phyloP scores from a whole-genome alignment of 495 filamentous ascomycete species.

The Acidomyces sp. region DNA sequence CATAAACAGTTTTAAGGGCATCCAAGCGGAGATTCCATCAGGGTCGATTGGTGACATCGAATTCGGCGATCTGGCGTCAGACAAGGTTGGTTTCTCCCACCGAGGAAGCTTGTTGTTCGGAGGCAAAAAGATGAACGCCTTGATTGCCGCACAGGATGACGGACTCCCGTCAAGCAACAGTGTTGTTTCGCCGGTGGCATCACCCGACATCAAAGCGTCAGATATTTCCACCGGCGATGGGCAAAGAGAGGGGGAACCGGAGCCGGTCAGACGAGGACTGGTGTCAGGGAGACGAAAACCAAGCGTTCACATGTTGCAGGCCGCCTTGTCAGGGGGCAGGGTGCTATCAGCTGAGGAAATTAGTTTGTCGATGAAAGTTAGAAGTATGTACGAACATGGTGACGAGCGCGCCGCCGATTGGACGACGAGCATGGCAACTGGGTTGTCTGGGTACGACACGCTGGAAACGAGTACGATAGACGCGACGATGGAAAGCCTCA shows the following conservation, averaged over 20 bases:
- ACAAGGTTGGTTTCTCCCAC: slow-evolving; percentile 45
- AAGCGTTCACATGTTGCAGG: slow-evolving; percentile 15
- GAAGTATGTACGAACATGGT: slow-evolving; percentile 80
- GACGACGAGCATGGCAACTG: neutral
- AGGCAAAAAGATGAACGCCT: slow-evolving; percentile 34
- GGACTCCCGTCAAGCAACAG: neutral
- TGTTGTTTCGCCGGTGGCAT: slow-evolving; percentile 5
- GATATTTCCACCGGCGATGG: too few species aligned
- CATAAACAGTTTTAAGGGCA: slow-evolving; percentile 34
- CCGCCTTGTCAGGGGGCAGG: slow-evolving; percentile 15
- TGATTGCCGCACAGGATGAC: slow-evolving; percentile 11
- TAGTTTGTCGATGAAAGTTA: slow-evolving; percentile 74
- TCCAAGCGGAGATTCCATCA: slow-evolving; percentile 45
- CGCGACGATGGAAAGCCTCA: neutral
- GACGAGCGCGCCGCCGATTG: slow-evolving; percentile 42
- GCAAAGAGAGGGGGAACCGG: neutral
- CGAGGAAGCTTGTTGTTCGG: slow-evolving; percentile 55
- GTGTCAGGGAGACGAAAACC: slow-evolving; percentile 14
- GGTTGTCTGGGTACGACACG: neutral
- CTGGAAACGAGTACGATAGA: neutral
- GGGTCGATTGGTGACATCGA: slow-evolving; percentile 35
- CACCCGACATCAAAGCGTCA: neutral
- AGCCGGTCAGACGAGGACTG: slow-evolving; percentile 2
- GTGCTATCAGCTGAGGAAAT: slow-evolving; percentile 68
- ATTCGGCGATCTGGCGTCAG: slow-evolving; percentile 32